phyloP scores from a whole-genome alignment of 257 asterid species.

The Petunia secreta region DNA sequence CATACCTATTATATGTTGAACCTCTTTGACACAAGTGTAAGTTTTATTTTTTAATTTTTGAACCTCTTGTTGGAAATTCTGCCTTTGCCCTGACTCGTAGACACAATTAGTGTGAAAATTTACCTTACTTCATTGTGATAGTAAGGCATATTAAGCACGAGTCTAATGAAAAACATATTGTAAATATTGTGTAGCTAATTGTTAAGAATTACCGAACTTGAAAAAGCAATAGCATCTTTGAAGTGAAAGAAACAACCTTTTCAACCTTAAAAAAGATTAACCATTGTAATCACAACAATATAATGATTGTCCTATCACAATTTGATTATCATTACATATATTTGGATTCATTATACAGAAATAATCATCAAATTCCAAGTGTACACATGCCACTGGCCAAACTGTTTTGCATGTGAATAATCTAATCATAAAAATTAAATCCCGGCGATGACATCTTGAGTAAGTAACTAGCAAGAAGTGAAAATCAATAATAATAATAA shows the following conservation, averaged over 20 bases:
- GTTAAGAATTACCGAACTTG: no score
- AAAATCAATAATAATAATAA: conserved; percentile 20
- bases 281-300: neutral
- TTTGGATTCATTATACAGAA: neutral
- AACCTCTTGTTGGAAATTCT: no score
- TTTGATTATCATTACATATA: neutral
- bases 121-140: no score
- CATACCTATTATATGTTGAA: no score
- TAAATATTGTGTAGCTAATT: no score
- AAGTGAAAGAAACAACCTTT: neutral
- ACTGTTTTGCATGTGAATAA: conserved; percentile 9
- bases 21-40: no score
- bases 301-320: neutral
- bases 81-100: no score
- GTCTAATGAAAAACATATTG: no score
- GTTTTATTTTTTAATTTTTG: no score
- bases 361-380: neutral
- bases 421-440: neutral
- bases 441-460: neutral
- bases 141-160: no score
- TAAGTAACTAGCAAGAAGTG: conserved; percentile 33
- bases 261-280: neutral
- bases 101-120: no score
- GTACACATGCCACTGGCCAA: neutral
- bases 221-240: neutral